These are phyloP conservation scores for Nadsonia commutata DNA, from an alignment of 1,139 yeast species.

Conservation along the genomic window DNA sequence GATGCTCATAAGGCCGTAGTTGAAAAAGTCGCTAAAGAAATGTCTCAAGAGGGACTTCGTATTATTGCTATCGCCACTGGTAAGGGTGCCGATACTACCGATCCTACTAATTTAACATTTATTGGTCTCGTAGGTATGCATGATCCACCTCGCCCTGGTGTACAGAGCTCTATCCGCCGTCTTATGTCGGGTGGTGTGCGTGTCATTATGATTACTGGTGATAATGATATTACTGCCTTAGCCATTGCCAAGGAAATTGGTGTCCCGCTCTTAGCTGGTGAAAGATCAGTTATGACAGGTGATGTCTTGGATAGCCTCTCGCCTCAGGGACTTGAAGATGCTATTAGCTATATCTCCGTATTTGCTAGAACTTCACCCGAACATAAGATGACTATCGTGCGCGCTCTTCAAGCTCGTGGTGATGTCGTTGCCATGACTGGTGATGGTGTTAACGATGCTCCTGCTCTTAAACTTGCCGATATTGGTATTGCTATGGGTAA, in stretches of 20 bases:
- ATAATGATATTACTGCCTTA: conserved; percentile 81
- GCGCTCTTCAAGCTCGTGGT: conserved; percentile 82
- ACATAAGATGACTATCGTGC: conserved; percentile 81
- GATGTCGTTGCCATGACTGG: conserved; percentile 99
- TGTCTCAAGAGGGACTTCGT: conserved; percentile 78
- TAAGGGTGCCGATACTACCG: conserved; percentile 21
- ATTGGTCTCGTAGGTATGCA: conserved; percentile 88
- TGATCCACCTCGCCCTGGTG: conserved; percentile 90
- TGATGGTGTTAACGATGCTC: conserved; percentile 98
- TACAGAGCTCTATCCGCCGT: conserved; percentile 51
- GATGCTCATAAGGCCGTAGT: conserved; percentile 34
- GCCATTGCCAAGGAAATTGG: conserved; percentile 88
- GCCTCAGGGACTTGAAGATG: conserved; percentile 54
- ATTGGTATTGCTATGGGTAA: conserved; percentile 97
- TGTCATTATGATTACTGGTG: conserved; percentile 96
- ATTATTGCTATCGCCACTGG: conserved; percentile 61
- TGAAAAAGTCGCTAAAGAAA: conserved; percentile 38
- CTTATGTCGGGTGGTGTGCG: conserved; percentile 87
- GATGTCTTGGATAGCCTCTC: conserved; percentile 59
- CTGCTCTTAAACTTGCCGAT: conserved; percentile 94
- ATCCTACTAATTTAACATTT: conserved; percentile 49
- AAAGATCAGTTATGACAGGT: conserved; percentile 63
- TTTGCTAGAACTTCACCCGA: conserved; percentile 97
- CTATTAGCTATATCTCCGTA: conserved; percentile 70
- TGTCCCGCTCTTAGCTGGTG: conserved; percentile 53